Evolutionary conservation across 2,329 filamentous ascomycete genomes (phyloP).

Genomic region (Alternaria ventricosa): DNA sequence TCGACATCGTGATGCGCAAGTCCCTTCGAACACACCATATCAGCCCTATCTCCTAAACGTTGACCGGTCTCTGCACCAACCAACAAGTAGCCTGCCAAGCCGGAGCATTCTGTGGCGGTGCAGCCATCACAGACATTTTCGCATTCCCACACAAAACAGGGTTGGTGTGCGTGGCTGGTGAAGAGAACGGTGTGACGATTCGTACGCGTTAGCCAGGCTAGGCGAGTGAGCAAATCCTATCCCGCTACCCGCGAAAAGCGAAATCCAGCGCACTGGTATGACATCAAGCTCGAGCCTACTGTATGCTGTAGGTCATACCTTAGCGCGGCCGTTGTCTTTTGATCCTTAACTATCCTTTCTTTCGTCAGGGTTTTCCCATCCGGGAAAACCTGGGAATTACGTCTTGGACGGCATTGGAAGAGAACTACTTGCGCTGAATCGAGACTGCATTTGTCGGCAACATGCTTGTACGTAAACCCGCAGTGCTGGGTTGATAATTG

Average conservation of each 20-base stretch:
- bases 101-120: constrained; percentile 7
- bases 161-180: neutral
- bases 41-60: neutral
- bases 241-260: constrained; percentile 14
- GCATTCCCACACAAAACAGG: constrained; percentile 2
- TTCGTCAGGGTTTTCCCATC: neutral
- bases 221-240: neutral
- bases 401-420: neutral
- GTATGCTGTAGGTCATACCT: constrained; percentile 5
- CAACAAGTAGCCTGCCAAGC: neutral
- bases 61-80: neutral
- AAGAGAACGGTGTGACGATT: neutral
- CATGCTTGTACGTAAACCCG: constrained; percentile 20
- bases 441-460: neutral
- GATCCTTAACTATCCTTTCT: neutral
- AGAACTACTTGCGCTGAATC: neutral
- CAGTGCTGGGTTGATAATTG: constrained; percentile 4
- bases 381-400: neutral
- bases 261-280: constrained; percentile 9
- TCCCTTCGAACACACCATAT: neutral
- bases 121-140: neutral
- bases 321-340: constrained; percentile 1
- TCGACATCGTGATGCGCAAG: neutral
- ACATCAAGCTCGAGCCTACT: constrained; percentile 8
- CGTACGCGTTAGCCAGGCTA: constrained; percentile 5